Evolutionary conservation across 306 rosid species (phyloP), one percentile per base, ranked within the genome.

Genomic region (Trichosanthes cucumerina): DNA sequence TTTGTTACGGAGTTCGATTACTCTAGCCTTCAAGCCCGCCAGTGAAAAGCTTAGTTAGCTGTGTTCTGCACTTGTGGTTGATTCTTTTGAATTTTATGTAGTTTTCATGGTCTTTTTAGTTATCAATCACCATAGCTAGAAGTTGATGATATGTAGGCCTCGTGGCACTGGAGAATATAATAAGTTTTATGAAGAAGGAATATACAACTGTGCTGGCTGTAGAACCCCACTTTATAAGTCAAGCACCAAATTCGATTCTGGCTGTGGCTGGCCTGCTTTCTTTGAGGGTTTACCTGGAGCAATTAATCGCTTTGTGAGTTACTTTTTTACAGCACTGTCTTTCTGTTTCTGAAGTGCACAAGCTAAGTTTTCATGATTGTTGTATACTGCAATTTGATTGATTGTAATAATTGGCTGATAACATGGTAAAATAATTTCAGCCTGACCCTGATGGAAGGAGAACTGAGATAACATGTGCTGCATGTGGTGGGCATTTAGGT

Each of bases 181-280:
- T 82, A 93, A 90, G 87, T 81, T 88, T 15, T 93, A 2, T 39
- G 93, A 90, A 78, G 93, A 86, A 83, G 98, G 97, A 73, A 52
- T 93, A 79, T 91, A 91, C 87, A 76, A 86, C 44, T 93, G 98
- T 34, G 89, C 81, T 66, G 98, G 96, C 13, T 93, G 98, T 81
- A 92, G 87, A 52, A 88, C 92, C 57, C 94, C 94, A 15, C 93
- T 91, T 13, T 91, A 93, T 59, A 93, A 89, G 82, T 90, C 98
- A 58, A 52, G 84, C 6, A 89, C 98, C 83, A 91, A 93, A 79
- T 93, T 91, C 79, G 83, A 88, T 72, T 93, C 98, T 43, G 96
- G 97, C 71, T 91, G 98, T 79, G 98, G 98, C 66, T 93, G 97
- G 97, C 98, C 98, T 83, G 97, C 98, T 81, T 93, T 90, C 86